Base-by-base conservation (phyloP, 2,329 filamentous ascomycete genomes). In the Cytospora paraplurivora region DNA sequence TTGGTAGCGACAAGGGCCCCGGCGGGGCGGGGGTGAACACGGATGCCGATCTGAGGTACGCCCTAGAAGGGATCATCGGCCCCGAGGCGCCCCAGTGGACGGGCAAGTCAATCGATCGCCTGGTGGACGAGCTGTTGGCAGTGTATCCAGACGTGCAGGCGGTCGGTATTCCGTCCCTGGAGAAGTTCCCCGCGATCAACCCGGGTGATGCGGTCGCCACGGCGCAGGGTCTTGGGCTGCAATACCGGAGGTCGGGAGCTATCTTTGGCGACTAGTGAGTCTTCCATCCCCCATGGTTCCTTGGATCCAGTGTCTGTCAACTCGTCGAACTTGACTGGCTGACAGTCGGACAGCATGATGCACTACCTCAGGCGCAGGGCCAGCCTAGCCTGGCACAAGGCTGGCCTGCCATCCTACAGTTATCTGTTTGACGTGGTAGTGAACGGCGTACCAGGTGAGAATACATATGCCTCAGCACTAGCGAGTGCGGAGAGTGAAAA, bases 321-420 rank as follows among this genome's bases (percentile, higher is more conserved):
- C 13, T 34, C 19, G 17, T 44, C 12, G 17, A 12, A 19, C 44
- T 21, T 19, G n/a, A n/a, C 62, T 64, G 53, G 59, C 21, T 11
- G 3, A 11, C 8, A 17, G 19, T 35, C 35, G 34, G 33, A 21
- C 11, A 54, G 57, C 8, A 7, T 33, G 19, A 49, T 61, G 17
- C 60, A 64, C 1, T 63, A 65, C 13, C 55, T 62, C 55, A 53
- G 65, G 82, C 80, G 76, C 82, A 13, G 74, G 74, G 11, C 72
- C 76, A 35, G 74, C 76, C 15, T 69, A 84, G 2, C 76, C 81
- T 21, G 82, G 83, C 8, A 88, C 86, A 76, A 83, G 81, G 58
- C 68, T 38, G 69, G 67, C 56, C 54, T 70, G 6, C 67, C 67
- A 11, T 67, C 68, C 1, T 78, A 74, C 65, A 69, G 68, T 17